phyloP scores from a whole-genome alignment of 2,329 filamentous ascomycete species.

The Colletotrichum orchidophilum region DNA sequence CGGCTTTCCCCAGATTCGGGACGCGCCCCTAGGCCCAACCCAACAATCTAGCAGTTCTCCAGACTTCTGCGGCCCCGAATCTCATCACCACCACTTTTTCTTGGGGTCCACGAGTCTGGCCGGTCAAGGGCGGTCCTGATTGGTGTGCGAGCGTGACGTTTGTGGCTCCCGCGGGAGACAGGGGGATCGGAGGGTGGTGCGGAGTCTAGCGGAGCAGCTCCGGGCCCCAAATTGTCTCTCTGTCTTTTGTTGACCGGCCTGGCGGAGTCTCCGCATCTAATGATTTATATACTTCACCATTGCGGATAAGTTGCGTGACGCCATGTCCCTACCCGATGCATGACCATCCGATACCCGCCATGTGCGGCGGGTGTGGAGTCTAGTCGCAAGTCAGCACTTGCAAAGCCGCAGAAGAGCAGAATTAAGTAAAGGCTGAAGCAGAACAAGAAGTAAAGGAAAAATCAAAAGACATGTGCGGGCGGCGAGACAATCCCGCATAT shows the following conservation, averaged over 20 bases:
- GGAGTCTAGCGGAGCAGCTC: constrained; percentile 34
- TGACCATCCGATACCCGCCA: not conserved
- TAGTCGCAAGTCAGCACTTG: not conserved
- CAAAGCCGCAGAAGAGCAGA: not conserved
- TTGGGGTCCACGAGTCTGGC: not conserved
- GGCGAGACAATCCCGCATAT: not conserved
- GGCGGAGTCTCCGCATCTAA: constrained; percentile 29
- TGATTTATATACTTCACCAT: not conserved
- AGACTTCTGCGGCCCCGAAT: constrained; percentile 6
- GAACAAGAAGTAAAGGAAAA: not conserved
- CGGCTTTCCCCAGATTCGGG: constrained; percentile 19
- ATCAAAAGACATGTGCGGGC: not conserved
- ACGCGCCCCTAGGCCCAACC: constrained; percentile 3
- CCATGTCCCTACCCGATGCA: not conserved
- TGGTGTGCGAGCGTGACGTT: not conserved
- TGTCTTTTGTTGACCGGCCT: not conserved
- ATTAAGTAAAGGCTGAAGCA: not conserved
- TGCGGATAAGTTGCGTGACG: not conserved
- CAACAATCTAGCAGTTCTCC: constrained; percentile 2
- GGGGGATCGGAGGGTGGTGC: constrained; percentile 13
- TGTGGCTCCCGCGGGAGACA: not conserved
- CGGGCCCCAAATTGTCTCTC: not conserved
- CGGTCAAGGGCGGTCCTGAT: not conserved
- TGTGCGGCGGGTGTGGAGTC: constrained; percentile 12
- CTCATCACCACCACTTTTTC: constrained; percentile 1